Base-by-base conservation (phyloP, 2,329 filamentous ascomycete genomes). In the Aureobasidium sp. region DNA sequence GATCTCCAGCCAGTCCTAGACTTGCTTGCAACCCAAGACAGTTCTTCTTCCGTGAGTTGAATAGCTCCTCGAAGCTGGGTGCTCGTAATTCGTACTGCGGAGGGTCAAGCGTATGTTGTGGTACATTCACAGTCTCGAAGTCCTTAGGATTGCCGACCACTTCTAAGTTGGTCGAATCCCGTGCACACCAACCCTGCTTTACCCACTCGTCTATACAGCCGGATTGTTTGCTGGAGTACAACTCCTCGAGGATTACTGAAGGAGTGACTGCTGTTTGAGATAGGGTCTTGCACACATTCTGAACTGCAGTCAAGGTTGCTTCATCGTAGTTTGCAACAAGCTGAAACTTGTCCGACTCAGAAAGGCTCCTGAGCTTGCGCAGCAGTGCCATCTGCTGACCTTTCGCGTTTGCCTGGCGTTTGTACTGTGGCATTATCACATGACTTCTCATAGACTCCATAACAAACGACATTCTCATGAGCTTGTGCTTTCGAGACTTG, bases 401-500 rank as follows among this genome's bases (percentile, higher is more conserved):
- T 41, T 4, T 56, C 27, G 32, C 52, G 13, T 41, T 41, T 20
- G 36, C 17, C 39, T 42, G 26, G 27, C 41, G 41, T 32, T 42
- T 42, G 26, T 56, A 46, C 27, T 42, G 37, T 42, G 39, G 52
- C 52, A 56, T 56, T 56, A 56, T 44, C 20, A 56, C 52, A 32
- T 46, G 20, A 32, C 53, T 57, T 6, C 23, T 46, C 27, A 10
- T 2, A 17, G 51, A 44, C 10, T 27, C 53, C 2, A 57, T 44
- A 7, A 32, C 27, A 20, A 57, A 57, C 13, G 53, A 32, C 53
- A 57, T 57, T 8, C 37, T 34, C 12, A 56, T 4, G 27, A 57
- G 53, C 53, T 47, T 57, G 32, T 13, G 29, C 32, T 66, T 17
- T 41, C 51, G 8, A 55, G 53, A 57, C 42, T 37, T 57, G 26